These are phyloP conservation scores for Cladosporium sp. DNA, from an alignment of 2,329 filamentous ascomycete genomes.

Conservation along the genomic window DNA sequence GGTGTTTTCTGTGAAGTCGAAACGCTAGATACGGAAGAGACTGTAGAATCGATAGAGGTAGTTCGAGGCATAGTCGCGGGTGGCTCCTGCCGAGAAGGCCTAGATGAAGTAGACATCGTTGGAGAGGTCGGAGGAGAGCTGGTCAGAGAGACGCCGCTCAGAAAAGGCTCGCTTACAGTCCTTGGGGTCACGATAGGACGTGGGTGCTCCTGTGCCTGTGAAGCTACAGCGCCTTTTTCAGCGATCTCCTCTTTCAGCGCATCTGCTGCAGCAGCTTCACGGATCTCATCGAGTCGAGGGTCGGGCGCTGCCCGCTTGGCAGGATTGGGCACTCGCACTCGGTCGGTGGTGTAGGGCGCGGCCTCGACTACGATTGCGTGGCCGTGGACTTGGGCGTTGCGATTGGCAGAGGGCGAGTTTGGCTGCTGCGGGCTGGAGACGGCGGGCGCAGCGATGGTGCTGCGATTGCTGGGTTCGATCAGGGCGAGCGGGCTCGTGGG, in stretches of 20 bases:
- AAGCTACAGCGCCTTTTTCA: conserved; percentile 12
- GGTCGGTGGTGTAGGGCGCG: conserved; percentile 6
- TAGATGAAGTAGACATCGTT: conserved; percentile 34
- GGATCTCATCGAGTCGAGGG: conserved; percentile 22
- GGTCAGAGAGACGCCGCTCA: conserved; percentile 19
- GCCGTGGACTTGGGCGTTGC: conserved; percentile 6
- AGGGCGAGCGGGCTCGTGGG: conserved; percentile 10
- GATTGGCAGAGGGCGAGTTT: conserved; percentile 9
- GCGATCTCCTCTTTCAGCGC: conserved; percentile 22
- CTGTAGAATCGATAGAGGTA: conserved; percentile 89
- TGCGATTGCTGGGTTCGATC: background rate
- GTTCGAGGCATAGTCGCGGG: conserved; percentile 51
- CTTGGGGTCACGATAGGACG: conserved; percentile 14
- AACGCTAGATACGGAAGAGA: conserved; percentile 53
- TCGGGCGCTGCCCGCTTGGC: conserved; percentile 19
- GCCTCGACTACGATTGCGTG: background rate
- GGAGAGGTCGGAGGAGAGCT: conserved; percentile 34
- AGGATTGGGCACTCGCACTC: conserved; percentile 18
- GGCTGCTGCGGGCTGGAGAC: background rate
- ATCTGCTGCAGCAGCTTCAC: conserved; percentile 23
- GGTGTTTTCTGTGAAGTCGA: conserved; percentile 34
- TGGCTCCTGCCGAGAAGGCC: conserved; percentile 19
- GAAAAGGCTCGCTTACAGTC: conserved; percentile 10
- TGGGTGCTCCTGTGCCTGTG: conserved; percentile 4
- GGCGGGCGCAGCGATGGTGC: background rate